Percentiles rank a stretch among this genome's conserved stretches.
phyloP scores from a whole-genome alignment of 805 yeast species.

The Saccharomyces jurei region DNA sequence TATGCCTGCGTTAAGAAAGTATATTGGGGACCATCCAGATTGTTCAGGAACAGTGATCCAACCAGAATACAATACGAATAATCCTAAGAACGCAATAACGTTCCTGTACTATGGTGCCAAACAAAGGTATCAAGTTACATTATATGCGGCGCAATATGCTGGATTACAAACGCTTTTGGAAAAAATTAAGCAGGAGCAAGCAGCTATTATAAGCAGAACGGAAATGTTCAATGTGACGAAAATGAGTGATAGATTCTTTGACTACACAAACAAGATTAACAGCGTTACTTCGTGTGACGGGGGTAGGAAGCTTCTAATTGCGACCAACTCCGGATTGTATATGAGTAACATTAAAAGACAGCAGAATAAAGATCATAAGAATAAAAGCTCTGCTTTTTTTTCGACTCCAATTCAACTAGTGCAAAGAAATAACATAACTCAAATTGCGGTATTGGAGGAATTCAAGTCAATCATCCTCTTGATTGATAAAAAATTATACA shows the following conservation, averaged over 20 bases:
- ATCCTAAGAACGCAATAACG: conserved; percentile 29
- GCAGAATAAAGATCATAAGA: conserved; percentile 27
- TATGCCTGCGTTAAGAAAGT: conserved; percentile 51
- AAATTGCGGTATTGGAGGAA: conserved; percentile 85
- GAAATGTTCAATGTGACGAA: conserved; percentile 76
- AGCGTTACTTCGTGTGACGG: conserved; percentile 94
- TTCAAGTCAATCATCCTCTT: conserved; percentile 75
- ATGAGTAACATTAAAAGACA: conserved; percentile 54
- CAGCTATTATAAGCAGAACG: conserved; percentile 56
- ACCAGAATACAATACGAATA: conserved; percentile 16
- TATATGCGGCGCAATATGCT: conserved; percentile 36
- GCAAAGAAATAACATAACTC: conserved; percentile 69
- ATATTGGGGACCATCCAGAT: conserved; percentile 27
- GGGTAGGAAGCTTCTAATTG: conserved; percentile 81
- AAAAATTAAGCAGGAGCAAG: conserved; percentile 73
- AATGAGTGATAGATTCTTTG: conserved; percentile 68
- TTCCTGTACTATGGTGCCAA: conserved; percentile 32
- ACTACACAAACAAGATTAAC: conserved; percentile 65
- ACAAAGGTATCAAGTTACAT: conserved; percentile 35
- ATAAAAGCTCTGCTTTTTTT: conserved; percentile 42
- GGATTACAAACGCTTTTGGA: conserved; percentile 76
- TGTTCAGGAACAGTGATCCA: conserved; percentile 25
- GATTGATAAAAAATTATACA: conserved; percentile 72
- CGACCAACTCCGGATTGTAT: conserved; percentile 87
- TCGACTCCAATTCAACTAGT: conserved; percentile 72